Conservation (phyloP, 169 alveolate species). For the Condylostoma magnum region DNA sequence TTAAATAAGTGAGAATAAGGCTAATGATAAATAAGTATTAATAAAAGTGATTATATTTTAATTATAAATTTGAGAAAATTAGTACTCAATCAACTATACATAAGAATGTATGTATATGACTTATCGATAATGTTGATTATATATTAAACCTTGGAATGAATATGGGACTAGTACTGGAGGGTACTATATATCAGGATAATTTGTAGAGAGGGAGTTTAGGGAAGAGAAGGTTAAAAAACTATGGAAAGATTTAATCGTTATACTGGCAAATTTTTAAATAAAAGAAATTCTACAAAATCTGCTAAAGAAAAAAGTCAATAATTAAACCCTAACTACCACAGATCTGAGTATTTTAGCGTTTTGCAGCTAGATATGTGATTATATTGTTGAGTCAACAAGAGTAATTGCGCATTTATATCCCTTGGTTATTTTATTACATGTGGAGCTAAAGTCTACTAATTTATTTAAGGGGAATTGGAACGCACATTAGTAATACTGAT, state of each 20-base stretch:
- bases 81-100: conserved; percentile 70
- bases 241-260: conserved; percentile 45
- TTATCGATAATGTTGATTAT: conserved; percentile 79
- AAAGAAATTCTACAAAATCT: conserved; percentile 38
- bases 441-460: neutral
- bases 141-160: conserved; percentile 74
- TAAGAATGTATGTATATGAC: conserved; percentile 91
- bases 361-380: neutral
- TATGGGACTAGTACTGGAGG: conserved; percentile 64
- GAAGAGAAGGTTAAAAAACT: conserved; percentile 42
- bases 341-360: neutral
- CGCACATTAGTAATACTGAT: neutral
- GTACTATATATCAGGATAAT: conserved; percentile 44
- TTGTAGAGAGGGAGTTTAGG: conserved; percentile 5
- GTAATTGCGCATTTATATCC: neutral
- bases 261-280: conserved; percentile 41
- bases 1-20: too few relatives aligned
- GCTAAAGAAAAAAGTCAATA: conserved; percentile 15
- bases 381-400: neutral
- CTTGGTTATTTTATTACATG: conserved; percentile 9
- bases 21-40: too few relatives aligned
- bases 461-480: conserved; percentile 29
- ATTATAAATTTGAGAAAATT: too few relatives aligned
- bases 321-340: neutral
- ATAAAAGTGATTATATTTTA: too few relatives aligned